Conservation (phyloP, 257 asterid species). For the Solanum bulbocastanum region DNA sequence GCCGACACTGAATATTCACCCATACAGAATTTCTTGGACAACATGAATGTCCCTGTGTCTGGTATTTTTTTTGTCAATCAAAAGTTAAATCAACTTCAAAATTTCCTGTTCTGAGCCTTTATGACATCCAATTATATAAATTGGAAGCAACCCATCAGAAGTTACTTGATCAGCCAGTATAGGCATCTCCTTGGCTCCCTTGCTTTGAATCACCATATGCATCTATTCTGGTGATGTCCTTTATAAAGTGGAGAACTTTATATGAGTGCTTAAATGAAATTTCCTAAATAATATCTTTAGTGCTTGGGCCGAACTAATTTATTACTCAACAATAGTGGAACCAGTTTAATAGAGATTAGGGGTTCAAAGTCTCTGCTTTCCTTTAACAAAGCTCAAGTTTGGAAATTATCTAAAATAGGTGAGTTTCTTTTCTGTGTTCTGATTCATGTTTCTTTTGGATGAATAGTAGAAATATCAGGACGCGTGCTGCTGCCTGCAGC, state of each 20-base stretch:
- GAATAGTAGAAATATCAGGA: background rate
- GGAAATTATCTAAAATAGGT: background rate
- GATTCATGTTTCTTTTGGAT: background rate
- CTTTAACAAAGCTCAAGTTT: background rate
- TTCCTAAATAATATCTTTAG: background rate
- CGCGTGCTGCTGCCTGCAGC: background rate
- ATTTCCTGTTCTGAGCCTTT: background rate
- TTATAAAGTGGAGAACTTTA: background rate
- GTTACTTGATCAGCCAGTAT: background rate
- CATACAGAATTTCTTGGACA: background rate
- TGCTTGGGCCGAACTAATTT: background rate
- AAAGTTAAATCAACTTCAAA: background rate
- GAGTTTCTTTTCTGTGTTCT: background rate
- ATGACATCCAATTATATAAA: background rate
- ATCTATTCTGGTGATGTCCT: background rate
- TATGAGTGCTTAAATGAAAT: background rate
- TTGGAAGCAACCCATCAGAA: background rate
- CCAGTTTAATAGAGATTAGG: background rate
- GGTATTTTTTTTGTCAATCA: background rate
- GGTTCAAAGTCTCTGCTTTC: background rate
- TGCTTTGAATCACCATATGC: background rate
- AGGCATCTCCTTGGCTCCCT: background rate
- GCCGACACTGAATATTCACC: background rate
- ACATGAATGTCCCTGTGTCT: background rate
- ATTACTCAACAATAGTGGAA: background rate